phyloP scores from a whole-genome alignment of 768 basidiomycete species.

The Lanmaoa rubissima region DNA sequence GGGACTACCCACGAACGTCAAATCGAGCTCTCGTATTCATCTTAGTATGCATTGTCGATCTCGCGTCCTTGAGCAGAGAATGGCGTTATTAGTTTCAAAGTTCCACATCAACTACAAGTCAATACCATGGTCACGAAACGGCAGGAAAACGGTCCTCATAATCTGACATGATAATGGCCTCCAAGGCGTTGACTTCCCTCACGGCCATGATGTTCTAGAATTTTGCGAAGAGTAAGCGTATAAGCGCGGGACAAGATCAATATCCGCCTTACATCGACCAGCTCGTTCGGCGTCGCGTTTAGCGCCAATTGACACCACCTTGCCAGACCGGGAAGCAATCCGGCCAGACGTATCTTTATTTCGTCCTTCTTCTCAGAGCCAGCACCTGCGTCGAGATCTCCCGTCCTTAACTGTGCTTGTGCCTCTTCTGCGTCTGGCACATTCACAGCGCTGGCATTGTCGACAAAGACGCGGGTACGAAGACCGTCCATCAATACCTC shows the following conservation, averaged over 20 bases:
- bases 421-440: constrained; percentile 9
- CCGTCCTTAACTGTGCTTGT: constrained; percentile 7
- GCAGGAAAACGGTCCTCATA: constrained; percentile 52
- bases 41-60: neutral
- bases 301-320: constrained; percentile 73
- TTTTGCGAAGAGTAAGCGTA: constrained; percentile 3
- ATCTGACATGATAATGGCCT: constrained; percentile 69
- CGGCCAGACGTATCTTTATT: constrained; percentile 66
- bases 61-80: neutral
- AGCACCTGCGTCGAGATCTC: constrained; percentile 16
- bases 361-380: constrained; percentile 29
- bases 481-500: constrained; percentile 63
- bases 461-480: constrained; percentile 60
- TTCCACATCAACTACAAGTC: neutral
- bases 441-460: constrained; percentile 17
- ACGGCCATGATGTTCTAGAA: constrained; percentile 57
- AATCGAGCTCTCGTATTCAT: neutral
- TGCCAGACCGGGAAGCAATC: constrained; percentile 75
- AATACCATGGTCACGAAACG: constrained; percentile 9
- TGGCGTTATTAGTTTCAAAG: neutral
- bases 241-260: neutral
- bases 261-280: constrained; percentile 68
- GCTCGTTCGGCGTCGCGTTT: constrained; percentile 70
- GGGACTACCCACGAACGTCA: neutral
- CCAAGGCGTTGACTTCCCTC: constrained; percentile 64